phyloP scores from a whole-genome alignment of 2,329 filamentous ascomycete genomes.

The Aspergillus niger region DNA sequence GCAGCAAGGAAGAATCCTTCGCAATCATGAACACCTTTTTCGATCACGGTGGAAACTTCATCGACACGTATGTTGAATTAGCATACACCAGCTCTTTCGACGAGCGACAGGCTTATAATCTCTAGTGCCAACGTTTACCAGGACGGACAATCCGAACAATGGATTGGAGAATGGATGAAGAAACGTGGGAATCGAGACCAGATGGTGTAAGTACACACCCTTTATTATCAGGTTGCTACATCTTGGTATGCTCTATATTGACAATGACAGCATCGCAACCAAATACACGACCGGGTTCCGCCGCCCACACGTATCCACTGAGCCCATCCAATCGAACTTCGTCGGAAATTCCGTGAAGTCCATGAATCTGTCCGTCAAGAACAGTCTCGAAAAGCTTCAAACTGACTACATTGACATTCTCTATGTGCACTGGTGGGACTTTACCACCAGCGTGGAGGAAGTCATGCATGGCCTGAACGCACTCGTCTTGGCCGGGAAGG shows the following conservation, averaged over 20 bases:
- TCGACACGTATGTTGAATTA: slow-evolving; percentile 46
- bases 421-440: slow-evolving; percentile 21
- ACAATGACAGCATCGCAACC: slow-evolving; percentile 7
- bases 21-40: slow-evolving; percentile 55
- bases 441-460: slow-evolving; percentile 17
- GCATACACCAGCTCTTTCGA: not conserved
- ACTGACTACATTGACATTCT: slow-evolving; percentile 20
- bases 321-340: slow-evolving; percentile 33
- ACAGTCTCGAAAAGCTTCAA: slow-evolving; percentile 11
- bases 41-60: slow-evolving; percentile 55
- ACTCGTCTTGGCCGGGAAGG: slow-evolving; percentile 13
- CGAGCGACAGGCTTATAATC: too few relatives aligned
- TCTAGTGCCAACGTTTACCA: slow-evolving; percentile 52
- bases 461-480: slow-evolving; percentile 18
- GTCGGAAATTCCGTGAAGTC: slow-evolving; percentile 15
- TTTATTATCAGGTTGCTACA: slow-evolving; percentile 24
- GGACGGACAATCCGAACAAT: slow-evolving; percentile 51
- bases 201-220: slow-evolving; percentile 54
- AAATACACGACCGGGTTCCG: slow-evolving; percentile 29
- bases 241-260: not conserved
- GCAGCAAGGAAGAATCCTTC: slow-evolving; percentile 51
- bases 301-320: slow-evolving; percentile 42
- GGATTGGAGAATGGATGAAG: slow-evolving; percentile 58
- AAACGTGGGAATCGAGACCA: slow-evolving; percentile 50
- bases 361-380: slow-evolving; percentile 13